Evolutionary conservation across 2,329 filamentous ascomycete genomes (phyloP).

Genomic region (Colletotrichum acutatum): DNA sequence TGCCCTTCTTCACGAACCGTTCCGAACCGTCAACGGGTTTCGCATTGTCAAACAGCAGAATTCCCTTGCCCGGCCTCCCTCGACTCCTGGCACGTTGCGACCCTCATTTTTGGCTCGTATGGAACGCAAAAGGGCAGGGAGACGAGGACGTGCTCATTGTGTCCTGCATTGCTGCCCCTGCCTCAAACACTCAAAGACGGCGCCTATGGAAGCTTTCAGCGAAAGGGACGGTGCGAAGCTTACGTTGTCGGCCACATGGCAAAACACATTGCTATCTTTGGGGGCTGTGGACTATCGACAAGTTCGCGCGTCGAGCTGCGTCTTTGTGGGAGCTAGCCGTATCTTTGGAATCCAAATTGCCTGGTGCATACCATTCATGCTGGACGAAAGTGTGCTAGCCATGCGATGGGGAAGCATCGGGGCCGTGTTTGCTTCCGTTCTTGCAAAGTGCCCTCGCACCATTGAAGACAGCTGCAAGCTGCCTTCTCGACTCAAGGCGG

Average conservation of each 20-base stretch:
- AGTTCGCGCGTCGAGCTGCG: constrained; percentile 17
- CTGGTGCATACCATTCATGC: constrained; percentile 2
- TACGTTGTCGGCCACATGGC: constrained; percentile 26
- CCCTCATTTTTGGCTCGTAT: not conserved
- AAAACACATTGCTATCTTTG: not conserved
- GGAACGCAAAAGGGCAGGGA: not conserved
- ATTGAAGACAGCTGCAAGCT: constrained; percentile 23
- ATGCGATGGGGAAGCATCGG: constrained; percentile 1
- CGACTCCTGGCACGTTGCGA: not conserved
- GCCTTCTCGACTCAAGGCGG: constrained; percentile 20
- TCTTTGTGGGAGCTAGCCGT: constrained; percentile 1
- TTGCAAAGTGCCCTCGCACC: constrained; percentile 14
- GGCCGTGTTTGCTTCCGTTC: constrained; percentile 28
- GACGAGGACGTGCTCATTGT: not conserved
- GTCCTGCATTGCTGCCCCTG: not conserved
- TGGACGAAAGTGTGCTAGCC: not conserved
- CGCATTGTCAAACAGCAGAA: constrained; percentile 1
- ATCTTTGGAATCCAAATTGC: constrained; percentile 7
- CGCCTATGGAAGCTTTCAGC: constrained; percentile 11
- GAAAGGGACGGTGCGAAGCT: not conserved
- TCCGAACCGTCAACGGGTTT: not conserved
- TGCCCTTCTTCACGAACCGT: not conserved
- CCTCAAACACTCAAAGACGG: not conserved
- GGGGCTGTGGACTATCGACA: constrained; percentile 23
- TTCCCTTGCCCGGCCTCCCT: constrained; percentile 1